Base-by-base conservation (phyloP, 495 filamentous ascomycete species). In the Beverwykella pulmonaria region DNA sequence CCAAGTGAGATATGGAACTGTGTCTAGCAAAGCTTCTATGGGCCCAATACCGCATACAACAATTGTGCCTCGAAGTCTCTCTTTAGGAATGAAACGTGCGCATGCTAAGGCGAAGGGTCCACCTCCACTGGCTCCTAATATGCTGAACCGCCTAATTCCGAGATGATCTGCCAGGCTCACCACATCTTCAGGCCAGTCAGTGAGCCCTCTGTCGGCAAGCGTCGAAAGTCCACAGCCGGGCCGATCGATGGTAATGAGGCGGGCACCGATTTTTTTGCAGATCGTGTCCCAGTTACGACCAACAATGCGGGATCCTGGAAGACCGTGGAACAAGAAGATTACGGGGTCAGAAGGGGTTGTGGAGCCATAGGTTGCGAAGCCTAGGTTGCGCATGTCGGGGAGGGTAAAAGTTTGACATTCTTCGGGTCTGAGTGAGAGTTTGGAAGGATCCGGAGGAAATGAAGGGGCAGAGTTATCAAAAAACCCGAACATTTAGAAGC, bases 201-300 rank as follows among this genome's bases (percentile, higher is more conserved):
- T 53, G 52, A 68, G 65, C 12, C 50, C 58, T n/a, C 58, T 34
- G 30, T 68, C 30, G 15, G 58, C 53, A n/a, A 58, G 59, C 6
- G 65, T 68, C 39, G 65, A 68, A 44, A 68, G 65, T 41, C 65
- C 65, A 46, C 46, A 62, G 34, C 65, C 65, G n/a, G 65, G 65
- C 10, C 65, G 49, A 44, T 68, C 65, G 53, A 68, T 62, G 46
- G 65, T 32, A 29, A 68, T 63, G 36, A 68, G 65, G 52, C 65
- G 65, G 26, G 59, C 65, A 30, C 52, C 52, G 20, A 68, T 62
- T 53, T 27, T 32, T 53, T 68, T 20, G 59, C 65, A 68, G 49
- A 68, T 17, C 59, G 39, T 68, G 59, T 68, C 44, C 65, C 65
- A 68, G 65, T 50, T 59, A 30, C 65, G 65, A 46, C 65, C 65